Conservation (phyloP, 2,329 filamentous ascomycete genomes). For the Cladosporium sp. region DNA sequence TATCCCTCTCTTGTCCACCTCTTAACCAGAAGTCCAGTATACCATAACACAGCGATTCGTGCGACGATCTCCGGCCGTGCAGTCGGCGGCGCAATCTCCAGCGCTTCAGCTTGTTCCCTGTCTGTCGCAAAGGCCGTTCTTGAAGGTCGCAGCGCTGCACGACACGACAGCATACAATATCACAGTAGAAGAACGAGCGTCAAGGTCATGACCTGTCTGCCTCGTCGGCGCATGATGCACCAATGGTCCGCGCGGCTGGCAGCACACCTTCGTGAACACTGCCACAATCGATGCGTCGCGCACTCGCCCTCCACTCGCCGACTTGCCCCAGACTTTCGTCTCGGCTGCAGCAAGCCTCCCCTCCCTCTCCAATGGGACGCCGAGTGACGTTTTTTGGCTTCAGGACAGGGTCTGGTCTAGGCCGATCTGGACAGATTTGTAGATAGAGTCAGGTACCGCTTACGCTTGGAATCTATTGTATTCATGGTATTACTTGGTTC, state of each 20-base stretch:
- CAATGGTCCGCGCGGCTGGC: slow-evolving; percentile 5
- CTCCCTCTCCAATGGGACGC: background rate
- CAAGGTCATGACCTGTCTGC: background rate
- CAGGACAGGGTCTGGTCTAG: background rate
- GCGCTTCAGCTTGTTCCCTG: background rate
- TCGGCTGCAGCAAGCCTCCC: background rate
- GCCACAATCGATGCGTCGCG: background rate
- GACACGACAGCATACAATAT: background rate
- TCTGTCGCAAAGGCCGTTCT: background rate
- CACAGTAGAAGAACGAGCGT: background rate
- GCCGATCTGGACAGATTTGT: background rate
- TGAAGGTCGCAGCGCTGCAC: background rate
- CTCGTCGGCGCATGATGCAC: background rate
- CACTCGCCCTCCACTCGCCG: background rate
- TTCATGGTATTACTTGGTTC: too few species aligned
- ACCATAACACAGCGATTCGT: background rate
- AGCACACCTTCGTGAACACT: slow-evolving; percentile 3
- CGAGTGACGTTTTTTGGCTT: background rate
- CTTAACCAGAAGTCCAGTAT: background rate
- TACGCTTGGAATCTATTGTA: background rate
- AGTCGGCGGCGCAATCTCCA: background rate
- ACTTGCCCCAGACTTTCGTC: background rate
- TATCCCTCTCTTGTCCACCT: background rate
- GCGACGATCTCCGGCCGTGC: too few species aligned
- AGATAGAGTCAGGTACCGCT: background rate